Evolutionary conservation across 768 basidiomycete genomes (phyloP).

Genomic region (Macrolepiota dolichaula): DNA sequence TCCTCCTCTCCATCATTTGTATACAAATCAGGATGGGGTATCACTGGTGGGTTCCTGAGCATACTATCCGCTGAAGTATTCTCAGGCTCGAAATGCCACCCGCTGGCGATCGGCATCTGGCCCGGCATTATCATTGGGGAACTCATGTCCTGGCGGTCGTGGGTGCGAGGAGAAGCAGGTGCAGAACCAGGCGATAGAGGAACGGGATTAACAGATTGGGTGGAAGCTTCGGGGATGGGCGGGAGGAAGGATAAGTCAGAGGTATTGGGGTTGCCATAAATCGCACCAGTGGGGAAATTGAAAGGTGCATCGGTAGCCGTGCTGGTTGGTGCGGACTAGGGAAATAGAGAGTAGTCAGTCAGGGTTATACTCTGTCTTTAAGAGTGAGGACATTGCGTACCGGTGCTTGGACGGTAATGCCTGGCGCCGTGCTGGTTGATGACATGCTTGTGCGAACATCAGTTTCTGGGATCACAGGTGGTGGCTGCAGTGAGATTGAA

Average conservation of each 20-base stretch:
- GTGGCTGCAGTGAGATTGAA: constrained; percentile 10
- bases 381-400: constrained; percentile 21
- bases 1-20: constrained; percentile 17
- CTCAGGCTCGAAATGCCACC: background rate
- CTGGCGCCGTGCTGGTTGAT: constrained; percentile 25
- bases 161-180: background rate
- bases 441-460: constrained; percentile 12
- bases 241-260: constrained; percentile 2
- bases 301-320: background rate
- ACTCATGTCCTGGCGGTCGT: background rate
- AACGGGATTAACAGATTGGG: background rate
- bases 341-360: background rate
- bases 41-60: background rate
- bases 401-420: constrained; percentile 34
- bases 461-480: constrained; percentile 11
- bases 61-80: constrained; percentile 7
- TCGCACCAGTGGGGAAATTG: background rate
- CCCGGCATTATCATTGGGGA: background rate
- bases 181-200: background rate
- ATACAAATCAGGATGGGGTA: background rate
- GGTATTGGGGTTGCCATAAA: background rate
- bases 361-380: background rate
- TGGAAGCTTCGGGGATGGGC: background rate
- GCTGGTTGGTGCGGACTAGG: background rate
- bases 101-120: background rate